Evolutionary conservation across 306 rosid genomes (phyloP), one percentile per base, ranked within the genome.

Genomic region (Begonia loranthoides): DNA sequence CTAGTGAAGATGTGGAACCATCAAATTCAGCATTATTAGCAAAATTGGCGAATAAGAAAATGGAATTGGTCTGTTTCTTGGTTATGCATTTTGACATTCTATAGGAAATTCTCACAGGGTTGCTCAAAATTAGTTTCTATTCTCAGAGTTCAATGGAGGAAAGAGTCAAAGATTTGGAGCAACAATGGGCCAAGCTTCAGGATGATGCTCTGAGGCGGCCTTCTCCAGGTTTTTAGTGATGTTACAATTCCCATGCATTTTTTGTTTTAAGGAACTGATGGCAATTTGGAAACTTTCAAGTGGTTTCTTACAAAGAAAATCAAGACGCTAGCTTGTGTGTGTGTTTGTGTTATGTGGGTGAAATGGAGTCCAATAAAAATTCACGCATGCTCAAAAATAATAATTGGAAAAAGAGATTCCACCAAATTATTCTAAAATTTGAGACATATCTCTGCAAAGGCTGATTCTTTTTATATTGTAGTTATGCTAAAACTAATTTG

Each of bases 191-290:
- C 44, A 62, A 62, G 56, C 49, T 80, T 66, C 94, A 86, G 77
- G 87, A 82, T 46, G 65, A 56, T 49, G 79, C 92, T 1, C 72
- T 80, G 34, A 68, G 75, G 64, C 90, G 76, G 62, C 99, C 94
- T 55, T 66, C 88, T 50, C 94, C 95, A 62, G 99, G 94, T 74
- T 64, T 34, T n/a, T 40, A 51, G 19, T 14, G 24, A 52, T 7
- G 10, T 56, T 12, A 14, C 7, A n/a, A 39, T 48, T 19, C 5
- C 16, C 34, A 34, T 6, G 15, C 39, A 24, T 45, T 17, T 50
- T n/a, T 4, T 47, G 15, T 49, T 46, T 45, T 43, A 46, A 45
- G 15, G 28, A 57, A 50, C 59, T 64, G 70, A 34, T 45, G 34
- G 34, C 34, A 24, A 6, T 24, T 3, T 24, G 34, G 34, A 24